phyloP scores from a whole-genome alignment of 495 filamentous ascomycete species.

The Neurospora pannonica region DNA sequence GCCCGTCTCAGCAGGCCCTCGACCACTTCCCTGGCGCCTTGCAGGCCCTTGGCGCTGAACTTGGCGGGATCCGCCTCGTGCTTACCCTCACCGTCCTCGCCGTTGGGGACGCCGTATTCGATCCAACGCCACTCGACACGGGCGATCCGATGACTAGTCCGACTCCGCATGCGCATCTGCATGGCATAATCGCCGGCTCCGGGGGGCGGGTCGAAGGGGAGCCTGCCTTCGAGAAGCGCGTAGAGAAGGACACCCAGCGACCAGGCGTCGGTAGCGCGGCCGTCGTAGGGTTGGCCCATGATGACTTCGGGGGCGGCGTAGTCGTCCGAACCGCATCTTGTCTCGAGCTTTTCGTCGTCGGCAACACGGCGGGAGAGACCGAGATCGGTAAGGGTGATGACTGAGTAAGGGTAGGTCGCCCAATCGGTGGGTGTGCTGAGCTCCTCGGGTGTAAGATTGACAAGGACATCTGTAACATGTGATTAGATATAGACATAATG shows the following conservation, averaged over 20 bases:
- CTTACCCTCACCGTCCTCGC: conserved; percentile 36
- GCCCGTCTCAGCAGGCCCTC: conserved; percentile 76
- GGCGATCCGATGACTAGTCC: conserved; percentile 88
- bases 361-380: conserved; percentile 81
- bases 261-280: conserved; percentile 88
- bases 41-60: conserved; percentile 51
- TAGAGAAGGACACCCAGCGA: conserved; percentile 89
- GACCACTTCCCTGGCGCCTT: conserved; percentile 68
- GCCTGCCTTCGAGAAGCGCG: conserved; percentile 79
- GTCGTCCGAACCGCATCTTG: conserved; percentile 89
- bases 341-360: conserved; percentile 70
- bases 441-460: conserved; percentile 60
- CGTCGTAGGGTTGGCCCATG: conserved; percentile 91
- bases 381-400: conserved; percentile 84
- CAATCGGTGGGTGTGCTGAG: conserved; percentile 45
- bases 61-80: conserved; percentile 38
- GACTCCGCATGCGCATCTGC: conserved; percentile 49
- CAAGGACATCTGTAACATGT: conserved; percentile 62
- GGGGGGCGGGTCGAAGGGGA: conserved; percentile 85
- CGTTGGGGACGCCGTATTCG: conserved; percentile 65
- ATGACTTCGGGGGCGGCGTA: conserved; percentile 96
- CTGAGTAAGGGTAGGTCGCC: conserved; percentile 62
- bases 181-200: conserved; percentile 56
- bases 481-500: not conserved
- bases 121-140: conserved; percentile 92